Percentiles rank a stretch among this genome's conserved stretches.
phyloP scores from a whole-genome alignment of 129 eudicot genomes.

The Chrysanthemum makinoi region DNA sequence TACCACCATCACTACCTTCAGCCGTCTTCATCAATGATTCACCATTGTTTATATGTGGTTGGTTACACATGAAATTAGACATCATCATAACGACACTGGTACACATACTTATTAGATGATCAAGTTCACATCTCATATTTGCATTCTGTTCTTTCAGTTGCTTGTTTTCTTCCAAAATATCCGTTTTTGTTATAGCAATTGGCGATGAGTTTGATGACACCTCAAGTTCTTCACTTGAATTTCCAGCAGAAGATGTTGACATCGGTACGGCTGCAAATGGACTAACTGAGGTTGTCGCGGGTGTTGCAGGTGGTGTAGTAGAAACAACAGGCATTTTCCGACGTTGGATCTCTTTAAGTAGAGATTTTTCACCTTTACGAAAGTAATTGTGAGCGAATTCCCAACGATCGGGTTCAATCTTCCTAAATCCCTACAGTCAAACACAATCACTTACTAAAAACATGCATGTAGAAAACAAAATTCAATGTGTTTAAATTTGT shows the following conservation, averaged over 20 bases:
- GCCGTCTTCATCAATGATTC: slow-evolving; percentile 23
- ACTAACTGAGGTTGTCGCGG: slow-evolving; percentile 33
- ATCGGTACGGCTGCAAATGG: slow-evolving; percentile 15
- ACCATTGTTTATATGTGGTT: slow-evolving; percentile 20
- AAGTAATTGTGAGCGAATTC: slow-evolving; percentile 74
- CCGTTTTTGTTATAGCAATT: slow-evolving; percentile 29
- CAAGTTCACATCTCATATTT: slow-evolving; percentile 45
- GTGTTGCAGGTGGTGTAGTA: slow-evolving; percentile 14
- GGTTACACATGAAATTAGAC: slow-evolving; percentile 41
- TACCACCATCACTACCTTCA: slow-evolving; percentile 17
- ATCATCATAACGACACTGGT: slow-evolving; percentile 42
- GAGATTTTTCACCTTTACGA: slow-evolving; percentile 56
- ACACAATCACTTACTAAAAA: neutral
- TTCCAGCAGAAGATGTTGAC: slow-evolving; percentile 32
- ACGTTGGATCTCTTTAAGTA: slow-evolving; percentile 71
- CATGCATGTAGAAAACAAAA: neutral
- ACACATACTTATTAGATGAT: slow-evolving; percentile 40
- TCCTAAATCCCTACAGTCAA: slow-evolving; percentile 62
- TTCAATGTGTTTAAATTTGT: too few relatives aligned
- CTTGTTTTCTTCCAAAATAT: slow-evolving; percentile 61
- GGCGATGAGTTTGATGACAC: slow-evolving; percentile 67
- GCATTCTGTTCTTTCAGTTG: slow-evolving; percentile 58
- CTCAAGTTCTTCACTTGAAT: slow-evolving; percentile 68
- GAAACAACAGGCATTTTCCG: slow-evolving; percentile 45
- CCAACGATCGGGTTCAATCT: slow-evolving; percentile 80